These are phyloP conservation scores for Canna indica DNA, from an alignment of 176 grass and related monocot genomes.

Conservation along the genomic window DNA sequence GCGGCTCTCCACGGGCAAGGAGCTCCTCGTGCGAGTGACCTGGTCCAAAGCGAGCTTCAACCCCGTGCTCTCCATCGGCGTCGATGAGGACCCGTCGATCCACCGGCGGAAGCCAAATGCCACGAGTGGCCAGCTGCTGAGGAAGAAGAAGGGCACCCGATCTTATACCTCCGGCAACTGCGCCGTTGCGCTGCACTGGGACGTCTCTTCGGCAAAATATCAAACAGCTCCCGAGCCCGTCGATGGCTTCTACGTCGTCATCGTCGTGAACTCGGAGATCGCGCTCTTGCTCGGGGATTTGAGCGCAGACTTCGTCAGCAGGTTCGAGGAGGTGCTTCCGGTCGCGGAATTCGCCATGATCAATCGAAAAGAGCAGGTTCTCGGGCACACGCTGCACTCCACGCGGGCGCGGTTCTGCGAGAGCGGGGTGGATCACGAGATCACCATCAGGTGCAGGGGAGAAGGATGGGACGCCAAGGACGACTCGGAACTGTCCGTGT, in stretches of 20 bases:
- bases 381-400: slow-evolving; percentile 6
- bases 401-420: slow-evolving; percentile 16
- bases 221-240: slow-evolving; percentile 7
- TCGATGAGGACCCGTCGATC: slow-evolving; percentile 2
- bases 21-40: slow-evolving; percentile 7
- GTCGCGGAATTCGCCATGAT: slow-evolving; percentile 6
- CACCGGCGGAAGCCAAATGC: background rate
- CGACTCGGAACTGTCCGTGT: slow-evolving; percentile 57
- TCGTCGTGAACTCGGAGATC: slow-evolving; percentile 11
- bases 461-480: slow-evolving; percentile 33
- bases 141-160: slow-evolving; percentile 48
- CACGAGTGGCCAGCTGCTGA: slow-evolving; percentile 3
- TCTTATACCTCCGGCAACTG: slow-evolving; percentile 48
- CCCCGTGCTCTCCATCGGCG: background rate
- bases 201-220: slow-evolving; percentile 48
- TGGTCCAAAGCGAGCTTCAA: background rate
- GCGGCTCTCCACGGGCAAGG: slow-evolving; percentile 23
- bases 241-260: slow-evolving; percentile 14
- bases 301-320: slow-evolving; percentile 5
- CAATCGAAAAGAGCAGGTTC: slow-evolving; percentile 6
- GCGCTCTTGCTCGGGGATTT: slow-evolving; percentile 12
- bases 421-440: slow-evolving; percentile 13
- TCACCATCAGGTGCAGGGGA: slow-evolving; percentile 16
- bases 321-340: background rate
- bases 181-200: slow-evolving; percentile 45